Percentiles rank a stretch among this genome's conserved stretches.
Evolutionary conservation across 495 filamentous ascomycete species (phyloP).

Genomic region (Astrocystis sublimbata): DNA sequence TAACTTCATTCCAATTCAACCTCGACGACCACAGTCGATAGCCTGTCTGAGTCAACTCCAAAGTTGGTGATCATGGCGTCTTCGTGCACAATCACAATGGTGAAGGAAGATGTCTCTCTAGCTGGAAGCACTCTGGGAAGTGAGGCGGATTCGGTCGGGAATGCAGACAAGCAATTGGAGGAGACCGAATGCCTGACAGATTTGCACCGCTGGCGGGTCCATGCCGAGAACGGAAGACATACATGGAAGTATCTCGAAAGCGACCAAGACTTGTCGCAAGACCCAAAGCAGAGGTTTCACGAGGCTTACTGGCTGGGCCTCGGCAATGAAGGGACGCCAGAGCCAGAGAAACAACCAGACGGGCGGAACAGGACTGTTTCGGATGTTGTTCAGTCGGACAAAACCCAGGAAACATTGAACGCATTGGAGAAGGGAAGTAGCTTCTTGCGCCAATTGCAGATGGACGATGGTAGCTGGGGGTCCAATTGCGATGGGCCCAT

Average conservation of each 20-base stretch:
- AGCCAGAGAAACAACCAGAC: background rate
- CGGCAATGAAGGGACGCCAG: constrained; percentile 12
- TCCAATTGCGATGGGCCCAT: constrained; percentile 77
- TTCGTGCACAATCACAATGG: background rate
- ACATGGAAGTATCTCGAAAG: constrained; percentile 79
- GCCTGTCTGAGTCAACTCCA: background rate
- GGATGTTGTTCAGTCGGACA: background rate
- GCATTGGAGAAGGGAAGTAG: constrained; percentile 68
- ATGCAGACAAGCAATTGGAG: background rate
- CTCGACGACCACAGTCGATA: background rate
- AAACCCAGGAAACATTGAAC: constrained; percentile 26
- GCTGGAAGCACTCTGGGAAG: background rate
- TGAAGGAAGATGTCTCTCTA: background rate
- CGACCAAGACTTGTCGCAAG: constrained; percentile 57
- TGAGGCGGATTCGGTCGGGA: background rate
- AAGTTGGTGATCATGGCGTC: background rate
- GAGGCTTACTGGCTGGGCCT: constrained; percentile 73
- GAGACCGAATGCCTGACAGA: constrained; percentile 54
- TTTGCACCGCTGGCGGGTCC: constrained; percentile 68
- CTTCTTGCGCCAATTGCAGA: constrained; percentile 75
- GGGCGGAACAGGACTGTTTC: background rate
- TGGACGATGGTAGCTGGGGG: constrained; percentile 76
- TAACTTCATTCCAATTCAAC: background rate
- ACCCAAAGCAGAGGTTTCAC: constrained; percentile 68
- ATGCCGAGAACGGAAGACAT: constrained; percentile 69